These are phyloP conservation scores for Fusarium secorum DNA, from an alignment of 2,329 filamentous ascomycete genomes.

Conservation along the genomic window DNA sequence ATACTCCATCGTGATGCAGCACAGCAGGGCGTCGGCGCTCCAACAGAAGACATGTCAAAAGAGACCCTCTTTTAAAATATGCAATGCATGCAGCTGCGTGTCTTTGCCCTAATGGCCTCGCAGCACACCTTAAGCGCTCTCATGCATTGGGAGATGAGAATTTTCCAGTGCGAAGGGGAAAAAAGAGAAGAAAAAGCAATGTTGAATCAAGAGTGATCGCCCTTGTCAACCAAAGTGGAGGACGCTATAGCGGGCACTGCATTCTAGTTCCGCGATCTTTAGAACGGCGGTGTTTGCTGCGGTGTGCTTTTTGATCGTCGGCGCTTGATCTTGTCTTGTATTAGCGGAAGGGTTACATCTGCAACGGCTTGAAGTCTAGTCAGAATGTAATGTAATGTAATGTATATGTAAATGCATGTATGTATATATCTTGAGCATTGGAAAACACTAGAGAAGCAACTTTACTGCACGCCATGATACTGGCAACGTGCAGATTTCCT, in stretches of 20 bases:
- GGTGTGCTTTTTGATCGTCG: slow-evolving; percentile 26
- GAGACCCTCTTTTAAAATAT: slow-evolving; percentile 34
- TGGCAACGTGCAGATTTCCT: slow-evolving; percentile 7
- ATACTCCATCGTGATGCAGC: slow-evolving; percentile 37
- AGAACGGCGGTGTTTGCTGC: slow-evolving; percentile 27
- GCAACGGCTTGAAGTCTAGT: slow-evolving; percentile 4
- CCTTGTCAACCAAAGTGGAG: slow-evolving; percentile 24
- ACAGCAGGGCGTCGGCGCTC: slow-evolving; percentile 22
- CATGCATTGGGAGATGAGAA: slow-evolving; percentile 11
- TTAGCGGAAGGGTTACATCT: slow-evolving; percentile 32
- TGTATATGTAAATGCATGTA: slow-evolving; percentile 32
- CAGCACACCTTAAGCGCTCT: slow-evolving; percentile 21
- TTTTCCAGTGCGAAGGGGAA: slow-evolving; percentile 36
- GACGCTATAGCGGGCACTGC: slow-evolving; percentile 34
- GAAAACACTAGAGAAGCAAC: slow-evolving; percentile 19
- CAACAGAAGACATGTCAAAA: slow-evolving; percentile 23
- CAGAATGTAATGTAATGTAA: slow-evolving; percentile 6
- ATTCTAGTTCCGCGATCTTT: slow-evolving; percentile 32
- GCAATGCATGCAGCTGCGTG: slow-evolving; percentile 36
- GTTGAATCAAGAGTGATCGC: slow-evolving; percentile 7
- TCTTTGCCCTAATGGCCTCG: slow-evolving; percentile 38
- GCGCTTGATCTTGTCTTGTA: slow-evolving; percentile 29
- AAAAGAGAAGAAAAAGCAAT: slow-evolving; percentile 27
- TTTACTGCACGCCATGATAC: slow-evolving; percentile 25
- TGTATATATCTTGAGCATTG: slow-evolving; percentile 30